Evolutionary conservation across 768 basidiomycete genomes (phyloP), one percentile per base, ranked within the genome.

Genomic region (Dioszegia hungarica): DNA sequence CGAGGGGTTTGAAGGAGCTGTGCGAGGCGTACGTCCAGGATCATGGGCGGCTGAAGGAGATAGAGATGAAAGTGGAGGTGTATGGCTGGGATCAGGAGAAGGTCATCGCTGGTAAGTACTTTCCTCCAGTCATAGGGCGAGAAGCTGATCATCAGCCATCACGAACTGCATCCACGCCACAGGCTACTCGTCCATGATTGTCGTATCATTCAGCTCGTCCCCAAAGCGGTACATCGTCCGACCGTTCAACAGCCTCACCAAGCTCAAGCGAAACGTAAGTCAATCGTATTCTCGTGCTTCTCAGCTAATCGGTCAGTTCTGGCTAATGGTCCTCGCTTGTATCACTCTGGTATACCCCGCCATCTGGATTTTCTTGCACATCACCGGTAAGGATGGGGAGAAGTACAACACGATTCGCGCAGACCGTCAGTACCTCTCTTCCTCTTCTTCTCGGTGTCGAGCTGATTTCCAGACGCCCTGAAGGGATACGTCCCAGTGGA

Each of bases 61-160:
- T 49, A 19, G 47, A 49, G 47, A 49, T 49, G 47, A 49, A 49
- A n/a, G 47, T 49, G 9, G 47, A 22, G 12, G 14, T 49, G 11
- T 49, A 34, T n/a, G 47, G 47, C 10, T 49, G 47, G 47, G 47
- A 49, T 49, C 10, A 19, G n/a, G 47, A 49, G 17, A 33, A 34
- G 15, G n/a, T 49, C 4, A 20, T 20, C 15, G 24, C 6, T n/a
- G 47, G 47, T 37, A 12, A 34, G 31, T 49, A n/a, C n/a, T n/a
- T n/a, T n/a, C n/a, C n/a, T n/a, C n/a, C n/a, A 14, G 8, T 37
- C 20, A 29, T 17, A 49, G 33, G 3, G 15, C 25, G 34, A 19
- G 27, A 12, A 10, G 33, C 47, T 49, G 8, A 49, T 49, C 8
- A 3, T 36, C 22, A 49, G 47, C 47, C 3, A 49, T 49, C 22